phyloP scores from a whole-genome alignment of 2,329 filamentous ascomycete species.

The Diplodia intermedia region DNA sequence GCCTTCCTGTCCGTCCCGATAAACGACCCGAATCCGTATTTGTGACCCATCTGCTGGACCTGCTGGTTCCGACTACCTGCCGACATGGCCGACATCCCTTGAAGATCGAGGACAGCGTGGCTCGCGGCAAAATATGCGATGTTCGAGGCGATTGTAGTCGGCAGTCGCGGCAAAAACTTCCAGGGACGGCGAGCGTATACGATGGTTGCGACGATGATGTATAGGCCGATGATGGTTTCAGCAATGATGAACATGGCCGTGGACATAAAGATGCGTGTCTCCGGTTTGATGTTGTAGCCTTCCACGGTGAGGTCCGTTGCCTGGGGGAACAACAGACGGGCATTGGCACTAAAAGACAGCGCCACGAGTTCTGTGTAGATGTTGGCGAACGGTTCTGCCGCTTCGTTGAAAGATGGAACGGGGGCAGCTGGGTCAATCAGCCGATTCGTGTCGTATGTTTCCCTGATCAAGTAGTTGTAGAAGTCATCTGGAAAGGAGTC shows the following conservation, averaged over 20 bases:
- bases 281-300: conserved; percentile 34
- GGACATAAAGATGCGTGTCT: conserved; percentile 60
- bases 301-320: background rate
- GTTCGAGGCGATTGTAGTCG: conserved; percentile 58
- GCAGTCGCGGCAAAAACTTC: conserved; percentile 59
- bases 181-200: conserved; percentile 55
- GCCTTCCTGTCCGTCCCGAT: conserved; percentile 56
- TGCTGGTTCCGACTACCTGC: conserved; percentile 36
- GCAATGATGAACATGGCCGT: conserved; percentile 55
- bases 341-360: conserved; percentile 54
- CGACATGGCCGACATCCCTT: conserved; percentile 36
- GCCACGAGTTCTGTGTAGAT: conserved; percentile 53
- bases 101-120: conserved; percentile 49
- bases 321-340: conserved; percentile 47
- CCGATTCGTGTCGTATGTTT: conserved; percentile 39
- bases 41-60: conserved; percentile 36
- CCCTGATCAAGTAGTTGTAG: conserved; percentile 56
- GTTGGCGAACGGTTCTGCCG: conserved; percentile 37
- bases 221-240: conserved; percentile 52
- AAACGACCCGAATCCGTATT: conserved; percentile 60
- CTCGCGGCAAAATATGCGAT: conserved; percentile 60
- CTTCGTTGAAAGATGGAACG: conserved; percentile 43
- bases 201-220: conserved; percentile 52
- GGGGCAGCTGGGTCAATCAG: conserved; percentile 48
- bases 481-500: conserved; percentile 54